Evolutionary conservation across 2,329 filamentous ascomycete genomes (phyloP).

Genomic region (Mycosphaerella arachidis): DNA sequence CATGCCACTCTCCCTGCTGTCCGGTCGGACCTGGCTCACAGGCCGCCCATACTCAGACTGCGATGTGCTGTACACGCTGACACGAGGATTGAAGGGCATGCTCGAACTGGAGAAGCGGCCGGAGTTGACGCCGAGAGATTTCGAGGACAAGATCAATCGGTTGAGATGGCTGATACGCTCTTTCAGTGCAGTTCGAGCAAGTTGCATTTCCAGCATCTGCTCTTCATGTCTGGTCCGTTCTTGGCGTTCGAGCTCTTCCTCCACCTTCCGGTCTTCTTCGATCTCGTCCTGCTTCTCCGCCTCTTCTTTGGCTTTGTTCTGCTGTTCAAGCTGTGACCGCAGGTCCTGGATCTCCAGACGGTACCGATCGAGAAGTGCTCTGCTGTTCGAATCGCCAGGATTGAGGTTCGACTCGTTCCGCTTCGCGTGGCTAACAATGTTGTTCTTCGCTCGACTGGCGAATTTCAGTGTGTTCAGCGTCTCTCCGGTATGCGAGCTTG

Average conservation of each 20-base stretch:
- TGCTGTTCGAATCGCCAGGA: slow-evolving; percentile 74
- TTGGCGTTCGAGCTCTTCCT: slow-evolving; percentile 70
- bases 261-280: slow-evolving; percentile 62
- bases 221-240: slow-evolving; percentile 73
- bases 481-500: slow-evolving; percentile 74
- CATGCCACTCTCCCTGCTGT: slow-evolving; percentile 24
- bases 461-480: slow-evolving; percentile 97
- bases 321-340: slow-evolving; percentile 72
- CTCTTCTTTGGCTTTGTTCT: slow-evolving; percentile 61
- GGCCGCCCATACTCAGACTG: slow-evolving; percentile 32
- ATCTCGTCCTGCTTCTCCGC: slow-evolving; percentile 48
- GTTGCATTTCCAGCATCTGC: slow-evolving; percentile 97
- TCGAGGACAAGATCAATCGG: slow-evolving; percentile 88
- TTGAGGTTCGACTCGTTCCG: slow-evolving; percentile 78
- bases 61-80: slow-evolving; percentile 34
- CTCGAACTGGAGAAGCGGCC: slow-evolving; percentile 53
- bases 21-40: slow-evolving; percentile 24
- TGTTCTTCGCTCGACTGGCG: slow-evolving; percentile 94
- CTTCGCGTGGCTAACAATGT: slow-evolving; percentile 94
- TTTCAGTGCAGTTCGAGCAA: slow-evolving; percentile 90
- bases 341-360: slow-evolving; percentile 87
- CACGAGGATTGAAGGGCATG: slow-evolving; percentile 38
- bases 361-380: slow-evolving; percentile 86
- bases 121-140: slow-evolving; percentile 90
- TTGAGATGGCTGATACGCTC: slow-evolving; percentile 97